Base-by-base conservation (phyloP, 495 filamentous ascomycete genomes). In the Aspergillus panamensis region DNA sequence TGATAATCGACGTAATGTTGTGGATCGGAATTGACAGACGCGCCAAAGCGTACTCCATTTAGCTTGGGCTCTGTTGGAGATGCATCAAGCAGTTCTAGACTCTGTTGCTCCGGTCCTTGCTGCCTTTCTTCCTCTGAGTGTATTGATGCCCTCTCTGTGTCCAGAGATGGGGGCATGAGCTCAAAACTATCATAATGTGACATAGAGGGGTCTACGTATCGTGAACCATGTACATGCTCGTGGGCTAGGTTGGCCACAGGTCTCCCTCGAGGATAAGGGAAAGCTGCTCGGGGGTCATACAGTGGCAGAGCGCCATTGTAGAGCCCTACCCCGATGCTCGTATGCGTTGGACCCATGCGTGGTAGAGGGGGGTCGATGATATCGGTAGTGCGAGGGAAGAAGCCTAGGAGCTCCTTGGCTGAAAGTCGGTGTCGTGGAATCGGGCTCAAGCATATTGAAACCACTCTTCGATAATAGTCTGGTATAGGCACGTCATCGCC, bases 391-490 rank as follows among this genome's bases (percentile, higher is more conserved):
- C 59, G 51, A 20, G 82, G 82, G 58, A 84, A 85, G 31, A 79
- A 65, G 1, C 48, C 55, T 16, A 86, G 66, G 29, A 86, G 73
- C 19, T 86, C 83, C 57, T 82, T 84, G 16, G 83, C 83, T 20
- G 81, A 76, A 16, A 80, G 62, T 44, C 83, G 72, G 39, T 82
- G 70, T 57, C 78, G 78, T 20, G 85, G 86, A 40, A 70, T 68
- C 29, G 78, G 73, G 55, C 73, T 80, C 21, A 88, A 70, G 61
- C 85, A 87, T 48, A 78, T 77, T 16, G 76, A 71, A n/a, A 86
- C 82, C 14, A 87, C 55, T 29, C 78, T 74, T 58, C 77, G 73
- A 66, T 80, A 87, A 58, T 87, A 87, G 17, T 78, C 72, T 2
- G 85, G 85, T 6, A 87, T 73, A 39, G 77, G 72, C 8, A 73